Conservation (phyloP, 805 yeast species). For the Candida mattraensis region DNA sequence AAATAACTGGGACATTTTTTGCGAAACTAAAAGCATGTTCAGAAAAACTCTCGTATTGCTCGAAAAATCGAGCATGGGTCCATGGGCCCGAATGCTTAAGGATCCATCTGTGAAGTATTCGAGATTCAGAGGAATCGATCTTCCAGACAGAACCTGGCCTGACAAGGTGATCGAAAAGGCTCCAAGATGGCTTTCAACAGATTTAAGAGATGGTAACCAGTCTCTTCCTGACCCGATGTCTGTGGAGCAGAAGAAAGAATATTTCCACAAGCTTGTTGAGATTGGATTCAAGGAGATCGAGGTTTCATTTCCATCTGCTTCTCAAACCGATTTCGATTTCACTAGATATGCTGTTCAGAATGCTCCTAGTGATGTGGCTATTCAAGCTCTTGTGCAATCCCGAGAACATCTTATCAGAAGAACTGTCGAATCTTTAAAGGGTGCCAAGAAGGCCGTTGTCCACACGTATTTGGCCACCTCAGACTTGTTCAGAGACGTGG, state of each 20-base stretch:
- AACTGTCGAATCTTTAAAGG: slow-evolving; percentile 70
- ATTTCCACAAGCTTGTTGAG: slow-evolving; percentile 69
- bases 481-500: slow-evolving; percentile 72
- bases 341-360: slow-evolving; percentile 76
- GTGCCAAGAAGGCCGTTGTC: slow-evolving; percentile 70
- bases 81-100: slow-evolving; percentile 54
- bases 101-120: slow-evolving; percentile 68
- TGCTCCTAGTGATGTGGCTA: slow-evolving; percentile 72
- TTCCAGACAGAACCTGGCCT: slow-evolving; percentile 74
- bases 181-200: slow-evolving; percentile 81
- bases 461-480: slow-evolving; percentile 78
- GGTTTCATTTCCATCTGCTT: slow-evolving; percentile 79
- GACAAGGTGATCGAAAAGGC: slow-evolving; percentile 62
- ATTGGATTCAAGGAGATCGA: slow-evolving; percentile 81
- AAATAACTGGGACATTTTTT: background rate
- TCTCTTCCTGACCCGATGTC: slow-evolving; percentile 83
- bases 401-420: slow-evolving; percentile 71
- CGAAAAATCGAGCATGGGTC: slow-evolving; percentile 29
- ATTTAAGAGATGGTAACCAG: slow-evolving; percentile 79
- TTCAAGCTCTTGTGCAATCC: slow-evolving; percentile 76
- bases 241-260: slow-evolving; percentile 68
- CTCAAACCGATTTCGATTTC: slow-evolving; percentile 80
- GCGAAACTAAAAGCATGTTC: slow-evolving; percentile 24
- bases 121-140: slow-evolving; percentile 51
- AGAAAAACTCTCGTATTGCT: slow-evolving; percentile 27